Evolutionary conservation across 257 asterid genomes (phyloP), one percentile per base, ranked within the genome.

Genomic region (Echites panduratus): DNA sequence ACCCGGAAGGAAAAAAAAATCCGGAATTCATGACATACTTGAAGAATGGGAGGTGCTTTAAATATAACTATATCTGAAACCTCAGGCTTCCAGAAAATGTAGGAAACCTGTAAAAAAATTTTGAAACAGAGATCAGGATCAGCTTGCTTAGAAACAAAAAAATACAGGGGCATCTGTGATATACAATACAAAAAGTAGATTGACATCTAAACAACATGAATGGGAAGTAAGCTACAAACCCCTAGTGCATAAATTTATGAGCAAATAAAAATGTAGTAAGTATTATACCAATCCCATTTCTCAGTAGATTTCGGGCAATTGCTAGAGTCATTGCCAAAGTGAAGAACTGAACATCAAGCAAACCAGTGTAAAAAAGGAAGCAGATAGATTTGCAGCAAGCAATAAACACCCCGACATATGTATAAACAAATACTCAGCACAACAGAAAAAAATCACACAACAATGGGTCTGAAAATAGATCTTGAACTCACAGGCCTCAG

Each of bases 1-100:
- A 50, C 2, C 9, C 57, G 38, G 38, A 3, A n/a, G n/a, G 3
- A 75, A 50, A 40, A 22, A 57, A 38, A 35, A 27, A 41, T 72
- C 38, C 26, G 48, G 20, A 73, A 66, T n/a, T 41, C 48, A 61
- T 48, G 70, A 75, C 68, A 48, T 78, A 93, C 98, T 88, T 89
- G 97, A 75, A 92, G 96, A 81, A 84, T 77, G 14, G 86, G 82
- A 77, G 99, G 98, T 47, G 96, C 98, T 78, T 78, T 89, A 80
- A 95, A 92, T 52, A 95, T 89, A 75, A 95, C 99, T 64, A 95
- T 90, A 70, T 94, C 98, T 0, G 85, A 87, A 82, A 91, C 81
- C 64, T 87, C 87, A 24, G 98, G 98, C 68, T 90, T 82, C 85
- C 90, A 85, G 81, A 95, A 95, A 20, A 90, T 58, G 72, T 95